Base-by-base conservation (phyloP, 1,139 yeast genomes). In the Pichia sp. region DNA sequence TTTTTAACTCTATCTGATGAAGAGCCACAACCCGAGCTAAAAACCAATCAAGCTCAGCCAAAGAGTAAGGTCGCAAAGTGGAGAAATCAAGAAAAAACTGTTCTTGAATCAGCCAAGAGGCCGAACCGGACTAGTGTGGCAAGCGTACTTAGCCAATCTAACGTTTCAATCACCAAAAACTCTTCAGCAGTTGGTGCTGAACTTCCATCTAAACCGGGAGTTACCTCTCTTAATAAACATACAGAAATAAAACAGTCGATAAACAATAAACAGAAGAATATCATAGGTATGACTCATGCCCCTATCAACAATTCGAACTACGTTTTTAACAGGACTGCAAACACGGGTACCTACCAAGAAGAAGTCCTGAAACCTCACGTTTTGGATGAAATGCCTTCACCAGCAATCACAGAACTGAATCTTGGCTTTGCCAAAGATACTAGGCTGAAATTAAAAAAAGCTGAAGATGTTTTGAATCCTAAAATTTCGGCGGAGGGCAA, bases 331-430 rank as follows among this genome's bases (percentile, higher is more conserved):
- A 52, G 67, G 33, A 41, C 54, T 6, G 52, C 58, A 1, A 55
- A 59, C 8, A 40, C 46, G 7, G 69, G 68, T 1, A 61, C 67
- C 2, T 60, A 61, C 10, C 67, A 65, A 46, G 42, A 63, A 24
- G 70, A 64, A 49, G 52, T 50, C 2, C 29, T 46, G 14, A 42
- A 44, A 6, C 50, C 51, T 1, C 31, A 17, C 17, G 9, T 42
- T 12, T n/a, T 47, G 9, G 29, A 16, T 5, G 9, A 31, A 5
- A 12, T 6, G 7, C 12, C 20, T 2, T 2, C 40, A 7, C 7
- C 10, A n/a, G n/a, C 38, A 9, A 7, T 41, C 2, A 16, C 43
- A 16, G 42, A 48, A 9, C 42, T 59, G 40, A 41, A 59, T 36
- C 31, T 54, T 3, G 50, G 50, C 14, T 51, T 50, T 43, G 60